Percentiles rank a stretch among this genome's conserved stretches.
Evolutionary conservation across 2,329 filamentous ascomycete genomes (phyloP).

Genomic region (Colletotrichum melonis): DNA sequence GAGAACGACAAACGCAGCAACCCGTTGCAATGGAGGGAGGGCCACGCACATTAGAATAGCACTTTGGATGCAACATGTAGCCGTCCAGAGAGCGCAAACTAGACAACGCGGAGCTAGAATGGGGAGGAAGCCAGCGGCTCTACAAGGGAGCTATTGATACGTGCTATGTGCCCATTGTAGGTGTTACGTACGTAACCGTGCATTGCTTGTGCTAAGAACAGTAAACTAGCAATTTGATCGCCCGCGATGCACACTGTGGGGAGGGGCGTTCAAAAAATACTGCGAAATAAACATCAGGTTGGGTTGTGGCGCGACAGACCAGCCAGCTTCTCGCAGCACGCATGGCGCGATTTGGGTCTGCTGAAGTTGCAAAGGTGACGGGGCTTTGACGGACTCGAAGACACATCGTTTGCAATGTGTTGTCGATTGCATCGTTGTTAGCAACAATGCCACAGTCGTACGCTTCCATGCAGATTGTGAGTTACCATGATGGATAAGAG

Average conservation of each 20-base stretch:
- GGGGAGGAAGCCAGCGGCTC: not conserved
- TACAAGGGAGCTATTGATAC: not conserved
- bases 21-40: not conserved
- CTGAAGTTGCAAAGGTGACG: not conserved
- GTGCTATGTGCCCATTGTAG: not conserved
- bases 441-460: not conserved
- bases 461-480: constrained; percentile 24
- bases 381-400: constrained; percentile 15
- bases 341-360: not conserved
- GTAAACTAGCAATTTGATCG: constrained; percentile 9
- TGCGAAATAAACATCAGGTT: not conserved
- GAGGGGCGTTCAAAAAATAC: not conserved
- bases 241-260: not conserved
- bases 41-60: not conserved
- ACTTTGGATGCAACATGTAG: not conserved
- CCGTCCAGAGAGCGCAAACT: not conserved
- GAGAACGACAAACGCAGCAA: constrained; percentile 14
- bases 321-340: constrained; percentile 8
- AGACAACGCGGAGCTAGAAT: not conserved
- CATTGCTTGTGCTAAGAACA: not conserved
- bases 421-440: not conserved
- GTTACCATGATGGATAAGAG: constrained; percentile 3
- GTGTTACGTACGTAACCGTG: constrained; percentile 16
- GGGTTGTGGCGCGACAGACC: not conserved
- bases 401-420: constrained; percentile 9